Evolutionary conservation across 2,329 filamentous ascomycete genomes (phyloP), one percentile per base, ranked within the genome.

Genomic region (Xylaria sp.): DNA sequence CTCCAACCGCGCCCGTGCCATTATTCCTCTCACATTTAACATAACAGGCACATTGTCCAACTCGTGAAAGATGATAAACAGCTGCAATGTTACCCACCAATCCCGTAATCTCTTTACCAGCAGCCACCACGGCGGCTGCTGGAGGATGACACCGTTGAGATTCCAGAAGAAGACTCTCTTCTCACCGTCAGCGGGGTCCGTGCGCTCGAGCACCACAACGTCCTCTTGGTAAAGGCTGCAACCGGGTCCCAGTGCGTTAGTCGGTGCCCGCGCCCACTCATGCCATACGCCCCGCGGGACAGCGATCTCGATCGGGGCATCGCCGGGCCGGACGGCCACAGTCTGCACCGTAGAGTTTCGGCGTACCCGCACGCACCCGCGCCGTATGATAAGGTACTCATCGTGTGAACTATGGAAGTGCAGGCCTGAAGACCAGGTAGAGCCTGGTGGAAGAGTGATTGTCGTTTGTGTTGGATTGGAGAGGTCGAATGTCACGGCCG

Each of bases 61-160:
- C 52, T 56, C 52, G n/a, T 18, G 18, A 37, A 56, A 56, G 32
- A 39, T 56, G 10, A 56, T n/a, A 23, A 56, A 56, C n/a, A 56
- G 52, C n/a, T 39, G 52, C 3, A 56, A 10, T 12, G 32, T 39
- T 9, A 56, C 32, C 52, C 52, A 56, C 52, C 52, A 56, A 1
- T 10, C 32, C 52, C 52, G 39, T 4, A 56, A 5, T 13, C 32
- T 37, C 52, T 10, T 25, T 6, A n/a, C 12, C 15, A 9, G 32
- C 28, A 37, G n/a, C 52, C 52, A 56, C 7, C 52, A 10, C 8
- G 52, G 52, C 32, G 10, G 28, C 32, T 37, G 52, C 32, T 56
- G 32, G 3, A 56, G 32, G n/a, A 56, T 56, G 32, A 39, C 32
- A 37, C 32, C 34, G 23, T 56, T 56, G 18, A 56, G 52, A 9